Base-by-base conservation (phyloP, 2,329 filamentous ascomycete species). In the Truncatella angustata region DNA sequence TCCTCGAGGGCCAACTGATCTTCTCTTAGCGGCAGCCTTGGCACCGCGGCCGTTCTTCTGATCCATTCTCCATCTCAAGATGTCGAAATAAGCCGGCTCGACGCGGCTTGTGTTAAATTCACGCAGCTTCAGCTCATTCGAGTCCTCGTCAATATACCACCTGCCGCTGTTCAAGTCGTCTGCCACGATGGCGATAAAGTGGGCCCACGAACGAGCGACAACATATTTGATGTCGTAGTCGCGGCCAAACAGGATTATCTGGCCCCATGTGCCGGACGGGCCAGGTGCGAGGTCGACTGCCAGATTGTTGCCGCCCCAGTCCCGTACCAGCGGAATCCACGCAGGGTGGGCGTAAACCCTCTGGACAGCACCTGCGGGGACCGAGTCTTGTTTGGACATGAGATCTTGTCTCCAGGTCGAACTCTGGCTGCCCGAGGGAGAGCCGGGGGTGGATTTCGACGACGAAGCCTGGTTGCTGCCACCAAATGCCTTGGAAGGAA, bases 171-270 rank as follows among this genome's bases (percentile, higher is more conserved):
- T 85, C 63, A 99, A 76, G 65, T 99, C 94, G 65, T 99, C 94
- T 26, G 94, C 91, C 5, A 97, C 82, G 28, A 86, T 82, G 47
- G 91, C 91, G 18, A 99, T 73, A 66, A 99, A 92, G 9, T 87
- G 82, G 14, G 86, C 84, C 94, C 94, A 99, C 1, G 93, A 97
- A 55, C 90, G 85, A 26, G 94, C 90, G 52, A 99, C 82, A 5
- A 99, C 94, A 66, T 96, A 99, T 75, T 99, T 99, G 72, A 90
- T 96, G 68, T 99, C 94, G 72, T 96, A 99, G 73, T 99, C 94
- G 55, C 94, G 90, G 47, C 94, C 94, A 69, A 96, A 97, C 56
- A 99, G 81, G 63, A 99, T 96, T 59, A 99, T 85, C 69, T 99
- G 94, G 50, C 94, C 94, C 93, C 94, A 99, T 68, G 86, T 88